These are phyloP conservation scores for Mesembryanthemum crystallinum DNA, from an alignment of 148 eudicot genomes.

Conservation along the genomic window DNA sequence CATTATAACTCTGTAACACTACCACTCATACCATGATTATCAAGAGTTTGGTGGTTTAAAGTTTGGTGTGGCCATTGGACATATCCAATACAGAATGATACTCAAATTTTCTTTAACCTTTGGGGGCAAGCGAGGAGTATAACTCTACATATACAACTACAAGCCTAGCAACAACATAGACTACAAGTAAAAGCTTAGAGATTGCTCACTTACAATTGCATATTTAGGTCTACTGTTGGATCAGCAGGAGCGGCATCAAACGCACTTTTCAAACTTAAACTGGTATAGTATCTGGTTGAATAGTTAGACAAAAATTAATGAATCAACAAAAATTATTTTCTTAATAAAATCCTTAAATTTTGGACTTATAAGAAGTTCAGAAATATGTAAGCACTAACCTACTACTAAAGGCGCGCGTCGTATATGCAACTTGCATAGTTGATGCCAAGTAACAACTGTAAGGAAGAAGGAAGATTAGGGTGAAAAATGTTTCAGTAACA, in stretches of 20 bases:
- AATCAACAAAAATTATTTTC: conserved; percentile 1
- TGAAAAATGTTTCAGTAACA: neutral
- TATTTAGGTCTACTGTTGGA: conserved; percentile 94
- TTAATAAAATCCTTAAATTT: neutral
- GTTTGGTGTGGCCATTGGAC: too few species aligned
- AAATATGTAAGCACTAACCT: conserved; percentile 48
- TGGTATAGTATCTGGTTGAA: conserved; percentile 54
- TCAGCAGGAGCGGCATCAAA: conserved; percentile 89
- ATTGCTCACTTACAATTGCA: conserved; percentile 71
- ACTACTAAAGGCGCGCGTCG: conserved; percentile 63
- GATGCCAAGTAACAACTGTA: conserved; percentile 95
- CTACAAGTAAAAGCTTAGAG: neutral
- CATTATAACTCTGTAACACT: neutral
- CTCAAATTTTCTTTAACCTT: neutral
- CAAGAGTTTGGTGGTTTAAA: neutral
- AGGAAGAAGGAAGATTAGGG: conserved; percentile 13
- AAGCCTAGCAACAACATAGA: neutral
- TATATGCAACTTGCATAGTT: conserved; percentile 91
- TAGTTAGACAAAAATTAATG: conserved; percentile 1
- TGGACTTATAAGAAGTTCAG: conserved; percentile 2
- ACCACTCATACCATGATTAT: neutral
- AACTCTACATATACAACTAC: neutral
- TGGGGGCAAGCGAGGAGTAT: neutral
- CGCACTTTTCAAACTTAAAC: conserved; percentile 61
- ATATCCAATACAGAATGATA: too few species aligned